Percentiles rank a stretch among this genome's conserved stretches.
Conservation (phyloP, 2,329 filamentous ascomycete species). For the Ploettnerulaceae sp. region DNA sequence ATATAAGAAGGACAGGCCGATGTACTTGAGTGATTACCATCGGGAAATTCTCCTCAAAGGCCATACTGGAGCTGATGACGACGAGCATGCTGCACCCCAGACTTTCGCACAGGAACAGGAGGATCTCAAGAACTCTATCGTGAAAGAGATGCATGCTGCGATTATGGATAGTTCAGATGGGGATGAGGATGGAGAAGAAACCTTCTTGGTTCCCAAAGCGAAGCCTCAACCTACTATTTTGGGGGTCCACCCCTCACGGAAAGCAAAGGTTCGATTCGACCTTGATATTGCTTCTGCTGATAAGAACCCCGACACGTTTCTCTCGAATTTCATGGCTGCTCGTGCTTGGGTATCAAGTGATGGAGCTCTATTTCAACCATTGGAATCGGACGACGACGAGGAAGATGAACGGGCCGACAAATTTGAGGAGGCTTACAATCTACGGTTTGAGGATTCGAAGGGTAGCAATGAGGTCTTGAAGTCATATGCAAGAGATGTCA, state of each 20-base stretch:
- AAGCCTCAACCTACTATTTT: conserved; percentile 37
- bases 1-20: conserved; percentile 71
- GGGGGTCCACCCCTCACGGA: conserved; percentile 54
- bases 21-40: conserved; percentile 87
- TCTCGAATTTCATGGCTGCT: conserved; percentile 94
- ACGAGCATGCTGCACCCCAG: conserved; percentile 49
- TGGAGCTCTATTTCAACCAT: conserved; percentile 65
- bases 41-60: conserved; percentile 81
- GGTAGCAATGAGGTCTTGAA: conserved; percentile 83
- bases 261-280: conserved; percentile 47
- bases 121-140: conserved; percentile 69
- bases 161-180: conserved; percentile 43
- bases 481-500: conserved; percentile 84
- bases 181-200: conserved; percentile 49
- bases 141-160: conserved; percentile 73
- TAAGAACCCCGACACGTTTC: conserved; percentile 82
- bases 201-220: conserved; percentile 70
- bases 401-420: conserved; percentile 71
- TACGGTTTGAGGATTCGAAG: conserved; percentile 88
- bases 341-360: conserved; percentile 79
- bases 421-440: conserved; percentile 90
- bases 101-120: conserved; percentile 90
- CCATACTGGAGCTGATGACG: conserved; percentile 54
- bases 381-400: conserved; percentile 83
- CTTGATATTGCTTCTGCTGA: conserved; percentile 71